A percentile compares a stretch with the other conserved stretches of the same genome.
These are phyloP conservation scores for Macrolepiota albuminosa DNA, from an alignment of 768 basidiomycete species.

Conservation along the genomic window DNA sequence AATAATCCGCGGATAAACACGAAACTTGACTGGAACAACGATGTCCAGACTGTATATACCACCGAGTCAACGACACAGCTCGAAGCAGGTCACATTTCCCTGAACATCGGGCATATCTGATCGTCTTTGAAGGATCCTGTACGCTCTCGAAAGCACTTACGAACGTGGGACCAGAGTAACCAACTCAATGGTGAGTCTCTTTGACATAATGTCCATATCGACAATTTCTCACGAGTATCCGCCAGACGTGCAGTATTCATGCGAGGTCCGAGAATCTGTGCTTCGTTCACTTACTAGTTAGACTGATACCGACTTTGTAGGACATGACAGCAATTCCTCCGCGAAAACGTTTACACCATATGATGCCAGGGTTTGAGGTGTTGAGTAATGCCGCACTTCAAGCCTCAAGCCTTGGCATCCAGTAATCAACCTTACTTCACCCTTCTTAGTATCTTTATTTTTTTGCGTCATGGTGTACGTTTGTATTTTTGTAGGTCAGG, in stretches of 20 bases:
- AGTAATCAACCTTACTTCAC: conserved; percentile 32
- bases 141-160: conserved; percentile 51
- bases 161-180: conserved; percentile 55
- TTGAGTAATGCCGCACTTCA: conserved; percentile 50
- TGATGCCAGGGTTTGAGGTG: conserved; percentile 56
- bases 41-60: conserved; percentile 38
- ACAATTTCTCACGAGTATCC: conserved; percentile 4
- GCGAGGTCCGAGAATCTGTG: conserved; percentile 36
- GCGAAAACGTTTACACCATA: conserved; percentile 63
- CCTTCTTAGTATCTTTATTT: conserved; percentile 9
- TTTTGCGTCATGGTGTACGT: conserved; percentile 4
- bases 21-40: conserved; percentile 45
- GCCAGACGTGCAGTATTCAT: conserved; percentile 38
- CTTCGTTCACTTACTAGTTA: conserved; percentile 14
- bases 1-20: conserved; percentile 34
- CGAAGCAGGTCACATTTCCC: conserved; percentile 29
- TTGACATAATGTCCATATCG: background rate
- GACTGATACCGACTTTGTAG: conserved; percentile 25
- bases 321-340: conserved; percentile 52
- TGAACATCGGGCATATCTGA: conserved; percentile 4
- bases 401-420: conserved; percentile 50
- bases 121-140: conserved; percentile 29
- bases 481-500: conserved; percentile 5
- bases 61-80: conserved; percentile 38
- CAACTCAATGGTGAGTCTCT: conserved; percentile 36